A percentile compares a stretch with the other conserved stretches of the same genome.
Evolutionary conservation across 2,329 filamentous ascomycete species (phyloP).

Genomic region (Fusarium guadeloupense): DNA sequence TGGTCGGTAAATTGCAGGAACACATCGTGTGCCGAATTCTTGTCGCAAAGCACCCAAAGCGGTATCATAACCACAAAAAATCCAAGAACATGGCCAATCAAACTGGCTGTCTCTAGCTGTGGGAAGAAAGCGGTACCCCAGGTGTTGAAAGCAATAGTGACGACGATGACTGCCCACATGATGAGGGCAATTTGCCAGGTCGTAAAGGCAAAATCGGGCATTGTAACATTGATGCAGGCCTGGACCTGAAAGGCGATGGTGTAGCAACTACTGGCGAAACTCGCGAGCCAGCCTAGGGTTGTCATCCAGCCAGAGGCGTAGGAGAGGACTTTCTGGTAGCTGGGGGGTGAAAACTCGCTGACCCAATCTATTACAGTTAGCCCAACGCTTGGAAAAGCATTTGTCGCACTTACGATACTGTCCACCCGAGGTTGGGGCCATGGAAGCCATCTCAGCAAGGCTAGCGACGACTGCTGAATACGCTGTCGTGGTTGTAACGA

Average conservation of each 20-base stretch:
- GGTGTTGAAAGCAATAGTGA: conserved; percentile 21
- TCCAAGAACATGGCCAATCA: conserved; percentile 10
- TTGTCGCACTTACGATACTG: conserved; percentile 10
- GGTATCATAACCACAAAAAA: conserved; percentile 25
- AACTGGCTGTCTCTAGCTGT: conserved; percentile 15
- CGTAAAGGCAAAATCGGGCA: conserved; percentile 18
- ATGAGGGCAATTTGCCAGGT: conserved; percentile 24
- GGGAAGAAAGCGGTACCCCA: conserved; percentile 26
- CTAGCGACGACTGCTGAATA: conserved; percentile 24
- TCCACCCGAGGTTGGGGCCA: conserved; percentile 24
- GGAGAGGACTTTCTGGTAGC: conserved; percentile 14
- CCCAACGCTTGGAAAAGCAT: neutral
- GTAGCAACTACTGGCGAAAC: conserved; percentile 26
- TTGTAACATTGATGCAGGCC: conserved; percentile 27
- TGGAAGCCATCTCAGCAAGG: conserved; percentile 28
- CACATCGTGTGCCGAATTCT: conserved; percentile 9
- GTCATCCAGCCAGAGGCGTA: conserved; percentile 28
- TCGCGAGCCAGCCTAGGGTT: conserved; percentile 23
- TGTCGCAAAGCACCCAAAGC: conserved; percentile 24
- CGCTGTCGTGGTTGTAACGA: conserved; percentile 2
- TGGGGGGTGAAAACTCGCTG: conserved; percentile 19
- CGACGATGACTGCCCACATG: conserved; percentile 25
- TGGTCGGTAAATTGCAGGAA: conserved; percentile 27
- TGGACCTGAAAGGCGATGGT: conserved; percentile 27
- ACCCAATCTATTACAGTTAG: conserved; percentile 17